Evolutionary conservation across 163 green algal species (phyloP).

Genomic region (Picocystis sp.): DNA sequence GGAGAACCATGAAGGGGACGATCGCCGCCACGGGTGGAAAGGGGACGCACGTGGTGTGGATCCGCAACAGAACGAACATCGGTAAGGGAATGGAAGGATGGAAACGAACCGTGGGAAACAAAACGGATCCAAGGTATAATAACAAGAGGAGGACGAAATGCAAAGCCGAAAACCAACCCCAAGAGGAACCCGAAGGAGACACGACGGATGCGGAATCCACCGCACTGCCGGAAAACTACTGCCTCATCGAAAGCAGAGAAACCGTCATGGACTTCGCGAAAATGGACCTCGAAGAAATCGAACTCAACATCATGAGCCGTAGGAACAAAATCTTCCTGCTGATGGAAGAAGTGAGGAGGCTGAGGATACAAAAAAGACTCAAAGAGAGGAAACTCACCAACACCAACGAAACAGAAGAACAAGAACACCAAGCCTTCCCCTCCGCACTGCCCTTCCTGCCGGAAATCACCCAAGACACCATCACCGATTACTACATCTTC

Average conservation of each 20-base stretch:
- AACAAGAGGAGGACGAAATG: conserved; percentile 2
- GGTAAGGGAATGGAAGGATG: no score
- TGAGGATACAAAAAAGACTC: conserved; percentile 77
- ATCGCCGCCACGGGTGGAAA: no score
- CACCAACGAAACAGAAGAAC: conserved; percentile 17
- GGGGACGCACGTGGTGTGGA: no score
- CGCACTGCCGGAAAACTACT: conserved; percentile 57
- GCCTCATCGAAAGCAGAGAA: conserved; percentile 81
- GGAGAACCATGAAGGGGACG: no score
- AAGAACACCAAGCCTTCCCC: conserved; percentile 43
- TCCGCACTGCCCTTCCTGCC: conserved; percentile 69
- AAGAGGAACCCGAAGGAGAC: conserved; percentile 5
- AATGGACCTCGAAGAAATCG: conserved; percentile 61
- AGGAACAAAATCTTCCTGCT: conserved; percentile 88
- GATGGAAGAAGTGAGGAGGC: conserved; percentile 83
- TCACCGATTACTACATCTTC: conserved; percentile 62
- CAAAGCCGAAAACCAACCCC: not conserved
- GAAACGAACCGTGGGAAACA: no score
- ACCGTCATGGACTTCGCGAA: conserved; percentile 54
- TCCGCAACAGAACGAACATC: no score
- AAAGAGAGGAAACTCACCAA: conserved; percentile 33
- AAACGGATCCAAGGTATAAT: not conserved
- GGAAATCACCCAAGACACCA: conserved; percentile 54
- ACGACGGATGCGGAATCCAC: conserved; percentile 15
- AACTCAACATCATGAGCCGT: conserved; percentile 48